phyloP scores from a whole-genome alignment of 495 filamentous ascomycete species.

The Recurvomyces mirabilis region DNA sequence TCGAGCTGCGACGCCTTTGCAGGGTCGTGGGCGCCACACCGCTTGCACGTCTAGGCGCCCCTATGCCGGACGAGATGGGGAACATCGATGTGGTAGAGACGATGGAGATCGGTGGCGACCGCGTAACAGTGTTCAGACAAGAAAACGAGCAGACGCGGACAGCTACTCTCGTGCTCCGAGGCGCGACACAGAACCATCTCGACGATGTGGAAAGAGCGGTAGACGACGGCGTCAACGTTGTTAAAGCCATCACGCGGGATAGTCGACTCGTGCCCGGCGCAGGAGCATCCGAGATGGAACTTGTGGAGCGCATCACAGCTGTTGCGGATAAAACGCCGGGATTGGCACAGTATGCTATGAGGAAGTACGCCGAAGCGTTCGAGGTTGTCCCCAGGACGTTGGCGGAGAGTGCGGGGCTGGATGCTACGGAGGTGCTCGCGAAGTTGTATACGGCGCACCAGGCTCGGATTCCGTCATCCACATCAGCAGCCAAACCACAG shows the following conservation, averaged over 20 bases:
- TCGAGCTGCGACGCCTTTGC: constrained; percentile 86
- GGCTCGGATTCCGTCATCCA: constrained; percentile 35
- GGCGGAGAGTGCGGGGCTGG: constrained; percentile 86
- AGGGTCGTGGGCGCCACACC: constrained; percentile 94
- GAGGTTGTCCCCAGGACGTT: constrained; percentile 90
- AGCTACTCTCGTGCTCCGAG: constrained; percentile 86
- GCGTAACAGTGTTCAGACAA: constrained; percentile 96
- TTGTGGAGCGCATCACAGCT: constrained; percentile 80
- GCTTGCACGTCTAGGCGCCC: constrained; percentile 85
- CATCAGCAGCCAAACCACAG: neutral
- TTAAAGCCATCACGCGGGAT: constrained; percentile 96
- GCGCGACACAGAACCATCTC: constrained; percentile 94
- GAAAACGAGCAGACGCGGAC: constrained; percentile 87
- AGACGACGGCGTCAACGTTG: constrained; percentile 96
- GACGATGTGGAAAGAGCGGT: constrained; percentile 96
- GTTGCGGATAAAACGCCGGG: constrained; percentile 87
- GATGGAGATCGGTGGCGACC: constrained; percentile 94
- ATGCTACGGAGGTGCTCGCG: constrained; percentile 88
- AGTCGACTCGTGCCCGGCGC: constrained; percentile 84
- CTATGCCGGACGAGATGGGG: constrained; percentile 99
- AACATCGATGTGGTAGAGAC: constrained; percentile 92
- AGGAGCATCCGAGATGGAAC: constrained; percentile 89
- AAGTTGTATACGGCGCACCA: constrained; percentile 80
- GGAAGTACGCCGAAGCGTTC: constrained; percentile 95
- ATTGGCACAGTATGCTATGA: constrained; percentile 85